Conservation (phyloP, 139 green algal genomes). For the Chlamydomonas sp. region DNA sequence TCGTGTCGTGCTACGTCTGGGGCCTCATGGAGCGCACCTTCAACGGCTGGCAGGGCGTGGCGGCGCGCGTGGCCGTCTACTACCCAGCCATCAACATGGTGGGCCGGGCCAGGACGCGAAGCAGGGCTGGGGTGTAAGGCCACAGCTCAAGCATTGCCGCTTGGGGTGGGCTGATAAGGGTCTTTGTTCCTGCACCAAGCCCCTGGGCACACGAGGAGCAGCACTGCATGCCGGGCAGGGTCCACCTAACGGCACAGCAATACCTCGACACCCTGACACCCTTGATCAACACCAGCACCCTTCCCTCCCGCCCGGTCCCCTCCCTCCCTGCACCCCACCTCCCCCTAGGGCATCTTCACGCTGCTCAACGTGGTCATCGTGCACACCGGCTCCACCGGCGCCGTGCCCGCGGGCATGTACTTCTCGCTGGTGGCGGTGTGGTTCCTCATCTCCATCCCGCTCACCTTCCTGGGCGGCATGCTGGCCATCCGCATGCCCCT, state of each 20-base stretch:
- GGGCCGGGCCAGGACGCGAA: too few species aligned
- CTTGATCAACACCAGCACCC: too few species aligned
- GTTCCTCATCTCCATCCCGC: slow-evolving; percentile 89
- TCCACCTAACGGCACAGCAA: too few species aligned
- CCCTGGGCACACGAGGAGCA: too few species aligned
- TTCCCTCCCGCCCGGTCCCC: too few species aligned
- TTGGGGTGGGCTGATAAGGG: too few species aligned
- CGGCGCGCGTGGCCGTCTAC: slow-evolving; percentile 69
- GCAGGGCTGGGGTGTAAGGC: too few species aligned
- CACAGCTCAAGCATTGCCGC: too few species aligned
- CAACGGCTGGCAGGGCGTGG: slow-evolving; percentile 72
- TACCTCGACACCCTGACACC: too few species aligned
- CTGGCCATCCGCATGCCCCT: slow-evolving; percentile 64
- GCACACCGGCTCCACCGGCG: slow-evolving; percentile 81
- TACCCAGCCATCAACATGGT: slow-evolving; percentile 88
- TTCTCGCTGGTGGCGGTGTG: slow-evolving; percentile 90
- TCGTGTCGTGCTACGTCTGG: slow-evolving; percentile 80
- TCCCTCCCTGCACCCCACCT: too few species aligned
- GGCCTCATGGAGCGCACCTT: slow-evolving; percentile 84
- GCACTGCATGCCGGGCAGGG: too few species aligned
- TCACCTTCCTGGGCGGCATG: slow-evolving; percentile 75
- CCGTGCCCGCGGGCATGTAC: slow-evolving; percentile 89
- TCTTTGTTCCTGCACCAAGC: too few species aligned
- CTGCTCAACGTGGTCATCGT: slow-evolving; percentile 87
- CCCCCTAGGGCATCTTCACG: slow-evolving; percentile 64